Evolutionary conservation across 1,284 basidiomycete species (phyloP).

Genomic region (Pisolithus thermaeus): DNA sequence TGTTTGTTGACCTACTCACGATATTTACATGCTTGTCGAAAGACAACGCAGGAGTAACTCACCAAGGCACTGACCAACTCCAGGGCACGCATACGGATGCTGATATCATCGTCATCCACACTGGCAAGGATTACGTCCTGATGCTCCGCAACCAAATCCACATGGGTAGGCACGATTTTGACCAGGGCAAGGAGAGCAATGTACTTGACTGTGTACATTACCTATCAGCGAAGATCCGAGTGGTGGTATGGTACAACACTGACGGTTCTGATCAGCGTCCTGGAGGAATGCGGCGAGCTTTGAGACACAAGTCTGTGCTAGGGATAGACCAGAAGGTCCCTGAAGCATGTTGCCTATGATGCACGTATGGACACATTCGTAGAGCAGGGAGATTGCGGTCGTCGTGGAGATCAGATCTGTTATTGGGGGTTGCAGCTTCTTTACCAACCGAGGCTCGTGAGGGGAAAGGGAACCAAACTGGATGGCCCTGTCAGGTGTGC

Average conservation of each 20-base stretch:
- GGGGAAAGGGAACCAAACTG: constrained; percentile 91
- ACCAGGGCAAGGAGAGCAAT: constrained; percentile 93
- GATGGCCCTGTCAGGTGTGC: constrained; percentile 8
- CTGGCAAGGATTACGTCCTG: constrained; percentile 89
- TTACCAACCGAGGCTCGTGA: constrained; percentile 88
- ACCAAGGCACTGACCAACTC: constrained; percentile 95
- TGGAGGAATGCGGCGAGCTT: constrained; percentile 91
- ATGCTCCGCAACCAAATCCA: constrained; percentile 87
- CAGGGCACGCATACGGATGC: constrained; percentile 91
- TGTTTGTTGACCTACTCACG: constrained; percentile 64
- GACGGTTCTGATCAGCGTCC: constrained; percentile 93
- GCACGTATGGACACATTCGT: constrained; percentile 98
- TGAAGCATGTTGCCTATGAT: constrained; percentile 97
- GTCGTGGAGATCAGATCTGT: constrained; percentile 95
- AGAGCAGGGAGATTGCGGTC: constrained; percentile 90
- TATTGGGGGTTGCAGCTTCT: constrained; percentile 90
- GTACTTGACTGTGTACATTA: constrained; percentile 73
- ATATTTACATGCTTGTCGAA: constrained; percentile 3
- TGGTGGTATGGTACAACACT: constrained; percentile 21
- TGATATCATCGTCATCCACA: constrained; percentile 90
- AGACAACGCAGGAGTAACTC: constrained; percentile 16
- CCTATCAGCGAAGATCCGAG: constrained; percentile 16
- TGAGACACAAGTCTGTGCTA: constrained; percentile 87
- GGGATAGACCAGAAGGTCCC: constrained; percentile 67
- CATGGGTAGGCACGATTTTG: constrained; percentile 92